Conservation (phyloP, 2,329 filamentous ascomycete genomes). For the Alternaria sp. region DNA sequence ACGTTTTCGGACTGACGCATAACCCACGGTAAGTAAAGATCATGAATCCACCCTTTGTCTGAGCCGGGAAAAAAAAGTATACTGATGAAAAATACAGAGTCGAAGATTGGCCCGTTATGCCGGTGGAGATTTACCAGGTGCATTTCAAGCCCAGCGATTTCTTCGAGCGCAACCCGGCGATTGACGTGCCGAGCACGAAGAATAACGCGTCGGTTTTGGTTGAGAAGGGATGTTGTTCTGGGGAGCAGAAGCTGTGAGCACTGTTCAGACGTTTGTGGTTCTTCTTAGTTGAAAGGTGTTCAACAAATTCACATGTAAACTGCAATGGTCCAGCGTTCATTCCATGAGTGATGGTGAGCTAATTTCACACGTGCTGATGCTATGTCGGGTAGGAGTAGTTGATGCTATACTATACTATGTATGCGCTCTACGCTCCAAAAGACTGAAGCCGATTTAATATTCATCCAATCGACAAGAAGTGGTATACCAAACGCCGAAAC, state of each 20-base stretch:
- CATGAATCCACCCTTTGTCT: too few species aligned
- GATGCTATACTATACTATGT: slow-evolving; percentile 6
- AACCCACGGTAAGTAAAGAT: slow-evolving; percentile 53
- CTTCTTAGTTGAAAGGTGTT: background rate
- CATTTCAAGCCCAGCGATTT: slow-evolving; percentile 62
- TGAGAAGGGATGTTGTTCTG: slow-evolving; percentile 28
- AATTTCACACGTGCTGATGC: background rate
- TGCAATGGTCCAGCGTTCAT: background rate
- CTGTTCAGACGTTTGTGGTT: background rate
- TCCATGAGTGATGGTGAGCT: background rate
- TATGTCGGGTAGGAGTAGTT: slow-evolving; percentile 1
- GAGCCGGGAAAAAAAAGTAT: background rate
- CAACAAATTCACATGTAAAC: background rate
- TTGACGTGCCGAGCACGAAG: slow-evolving; percentile 60
- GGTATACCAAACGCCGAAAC: slow-evolving; percentile 16
- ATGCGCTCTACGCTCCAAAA: background rate
- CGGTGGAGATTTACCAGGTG: slow-evolving; percentile 59
- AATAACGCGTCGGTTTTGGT: slow-evolving; percentile 44
- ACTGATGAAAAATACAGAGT: slow-evolving; percentile 26
- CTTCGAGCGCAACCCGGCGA: slow-evolving; percentile 62
- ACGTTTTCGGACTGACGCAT: slow-evolving; percentile 61
- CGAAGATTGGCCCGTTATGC: slow-evolving; percentile 63
- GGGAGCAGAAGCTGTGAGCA: slow-evolving; percentile 28
- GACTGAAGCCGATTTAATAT: slow-evolving; percentile 7
- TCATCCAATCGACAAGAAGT: slow-evolving; percentile 8